These are phyloP conservation scores for Calonectria honghensis DNA, from an alignment of 2,329 filamentous ascomycete species.

Conservation along the genomic window DNA sequence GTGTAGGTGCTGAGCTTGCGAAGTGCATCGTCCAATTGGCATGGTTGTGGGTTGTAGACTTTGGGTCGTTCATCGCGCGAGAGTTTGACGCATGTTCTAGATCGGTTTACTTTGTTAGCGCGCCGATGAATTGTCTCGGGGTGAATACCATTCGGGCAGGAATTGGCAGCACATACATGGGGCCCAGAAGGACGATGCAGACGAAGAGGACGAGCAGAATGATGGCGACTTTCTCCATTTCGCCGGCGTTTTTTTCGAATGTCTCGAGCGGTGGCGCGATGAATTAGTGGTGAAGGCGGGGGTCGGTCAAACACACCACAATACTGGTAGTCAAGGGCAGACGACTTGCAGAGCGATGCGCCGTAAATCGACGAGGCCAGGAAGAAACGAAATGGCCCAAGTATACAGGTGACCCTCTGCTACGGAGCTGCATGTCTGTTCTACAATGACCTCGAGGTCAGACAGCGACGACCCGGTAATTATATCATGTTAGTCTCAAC, in stretches of 20 bases:
- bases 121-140: not conserved
- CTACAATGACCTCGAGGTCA: slow-evolving; percentile 5
- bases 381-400: not conserved
- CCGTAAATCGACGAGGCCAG: not conserved
- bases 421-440: slow-evolving; percentile 6
- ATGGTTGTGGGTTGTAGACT: slow-evolving; percentile 48
- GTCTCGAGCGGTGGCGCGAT: slow-evolving; percentile 30
- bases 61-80: slow-evolving; percentile 40
- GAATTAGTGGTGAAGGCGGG: not conserved
- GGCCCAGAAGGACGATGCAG: slow-evolving; percentile 48
- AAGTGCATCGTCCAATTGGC: slow-evolving; percentile 52
- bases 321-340: not conserved
- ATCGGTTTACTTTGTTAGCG: slow-evolving; percentile 31
- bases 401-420: not conserved
- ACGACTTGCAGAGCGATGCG: slow-evolving; percentile 4
- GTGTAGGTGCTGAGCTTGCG: slow-evolving; percentile 57
- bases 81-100: slow-evolving; percentile 48
- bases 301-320: slow-evolving; percentile 4
- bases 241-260: slow-evolving; percentile 8
- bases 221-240: slow-evolving; percentile 54
- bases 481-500: slow-evolving; percentile 32
- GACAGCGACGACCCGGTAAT: slow-evolving; percentile 27
- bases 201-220: slow-evolving; percentile 52
- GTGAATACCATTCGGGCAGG: not conserved
- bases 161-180: slow-evolving; percentile 45